Base-by-base conservation (phyloP, 345 rosid species). In the Camelina neglecta region DNA sequence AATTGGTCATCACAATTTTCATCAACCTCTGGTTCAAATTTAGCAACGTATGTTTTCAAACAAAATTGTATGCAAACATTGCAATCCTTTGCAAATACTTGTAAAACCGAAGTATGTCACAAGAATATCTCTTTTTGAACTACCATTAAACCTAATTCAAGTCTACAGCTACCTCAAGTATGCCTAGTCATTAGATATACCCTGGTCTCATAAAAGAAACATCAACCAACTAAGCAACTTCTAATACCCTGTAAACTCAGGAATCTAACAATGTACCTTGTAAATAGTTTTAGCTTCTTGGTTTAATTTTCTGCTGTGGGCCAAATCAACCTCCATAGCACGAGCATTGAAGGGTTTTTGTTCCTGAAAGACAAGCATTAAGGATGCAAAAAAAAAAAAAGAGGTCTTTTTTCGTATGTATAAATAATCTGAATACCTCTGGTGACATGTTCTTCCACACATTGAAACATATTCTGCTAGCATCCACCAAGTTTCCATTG, bases 401-500 rank as follows among this genome's bases (percentile, higher is more conserved):
- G 0, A 3, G 48, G 0, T 26, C 1, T 20, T 23, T 44, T 33
- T 15, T 4, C 48, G 38, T 39, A 41, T 18, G 0, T 48, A 7
- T 12, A 16, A 51, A 1, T 20, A 13, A 39, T 39, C 20, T 64
- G 7, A 58, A 58, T 82, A 93, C 98, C 97, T 85, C 75, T 11
- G 51, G 8, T 7, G 88, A 73, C 97, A 91, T 87, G 48, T 66
- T 83, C 84, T 85, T 88, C 97, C 98, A 93, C 21, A 48, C 71
- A 45, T 81, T 80, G 48, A 91, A 89, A 66, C 90, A 93, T 74
- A 74, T 70, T 61, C 81, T 55, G 38, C 87, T 88, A 45, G 83
- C 74, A 26, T 85, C 88, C 75, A 85, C 60, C 62, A 38, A 54
- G 56, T 57, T 64, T 15, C 56, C 75, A 53, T 7, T 35, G 55